A percentile compares a stretch with the other conserved stretches of the same genome.
Conservation (phyloP, 2,329 filamentous ascomycete species). For the Emmonsiellopsis sp. region DNA sequence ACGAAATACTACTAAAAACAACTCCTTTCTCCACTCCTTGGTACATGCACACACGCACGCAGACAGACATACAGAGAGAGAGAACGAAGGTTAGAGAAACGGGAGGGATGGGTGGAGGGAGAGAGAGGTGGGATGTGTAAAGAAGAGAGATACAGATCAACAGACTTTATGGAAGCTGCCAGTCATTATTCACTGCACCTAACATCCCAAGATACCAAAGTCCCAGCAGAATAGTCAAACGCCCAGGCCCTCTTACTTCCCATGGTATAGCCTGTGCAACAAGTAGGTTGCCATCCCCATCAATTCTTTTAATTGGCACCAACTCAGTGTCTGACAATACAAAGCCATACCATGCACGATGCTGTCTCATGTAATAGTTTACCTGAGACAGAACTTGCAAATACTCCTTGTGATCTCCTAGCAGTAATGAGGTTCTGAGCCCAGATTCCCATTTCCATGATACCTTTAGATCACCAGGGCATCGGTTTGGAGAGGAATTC, state of each 20-base stretch:
- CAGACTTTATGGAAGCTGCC: not conserved
- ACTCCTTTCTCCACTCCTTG: not conserved
- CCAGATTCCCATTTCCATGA: slow-evolving; percentile 12
- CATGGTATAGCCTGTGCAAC: not conserved
- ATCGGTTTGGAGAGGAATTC: slow-evolving; percentile 7
- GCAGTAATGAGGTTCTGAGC: not conserved
- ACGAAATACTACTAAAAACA: not conserved
- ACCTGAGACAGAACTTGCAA: slow-evolving; percentile 11
- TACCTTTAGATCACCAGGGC: slow-evolving; percentile 11
- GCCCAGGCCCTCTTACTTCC: not conserved
- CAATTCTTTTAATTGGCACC: not conserved
- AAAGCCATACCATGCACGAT: slow-evolving; percentile 10
- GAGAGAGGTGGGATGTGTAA: too few relatives aligned
- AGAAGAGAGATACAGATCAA: too few relatives aligned
- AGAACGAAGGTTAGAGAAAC: too few relatives aligned
- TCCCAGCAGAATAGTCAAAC: not conserved
- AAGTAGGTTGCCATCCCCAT: not conserved
- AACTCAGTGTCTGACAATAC: slow-evolving; percentile 12
- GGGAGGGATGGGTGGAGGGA: too few relatives aligned
- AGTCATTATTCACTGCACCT: not conserved
- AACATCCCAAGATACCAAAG: too few relatives aligned
- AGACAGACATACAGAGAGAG: too few relatives aligned
- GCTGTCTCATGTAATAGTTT: slow-evolving; percentile 13
- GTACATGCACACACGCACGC: too few relatives aligned
- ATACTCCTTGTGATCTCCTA: slow-evolving; percentile 6